These are phyloP conservation scores for Biscogniauxia sp. DNA, from an alignment of 2,329 filamentous ascomycete species.

Conservation along the genomic window DNA sequence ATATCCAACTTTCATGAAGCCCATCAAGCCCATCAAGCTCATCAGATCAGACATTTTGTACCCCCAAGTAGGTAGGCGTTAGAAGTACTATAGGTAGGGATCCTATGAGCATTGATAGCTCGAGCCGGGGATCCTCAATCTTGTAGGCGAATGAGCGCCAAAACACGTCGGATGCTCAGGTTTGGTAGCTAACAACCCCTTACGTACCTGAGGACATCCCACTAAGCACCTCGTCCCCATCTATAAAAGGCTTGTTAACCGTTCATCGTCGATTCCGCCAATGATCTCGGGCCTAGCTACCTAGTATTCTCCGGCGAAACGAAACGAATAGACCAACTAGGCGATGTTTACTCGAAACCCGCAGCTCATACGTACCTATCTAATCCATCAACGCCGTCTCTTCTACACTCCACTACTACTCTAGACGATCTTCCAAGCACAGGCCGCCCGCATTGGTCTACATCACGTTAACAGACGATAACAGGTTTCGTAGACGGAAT, in stretches of 20 bases:
- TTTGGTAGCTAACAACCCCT: not conserved
- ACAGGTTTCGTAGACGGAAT: not conserved
- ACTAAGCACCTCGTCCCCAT: not conserved
- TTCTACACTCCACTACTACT: too few relatives aligned
- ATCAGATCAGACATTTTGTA: too few relatives aligned
- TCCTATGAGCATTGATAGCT: too few relatives aligned
- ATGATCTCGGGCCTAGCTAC: not conserved
- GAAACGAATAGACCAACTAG: not conserved
- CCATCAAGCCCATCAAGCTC: not conserved
- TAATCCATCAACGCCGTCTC: too few relatives aligned
- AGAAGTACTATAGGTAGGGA: too few relatives aligned
- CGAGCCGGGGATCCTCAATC: too few relatives aligned
- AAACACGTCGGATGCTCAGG: too few relatives aligned
- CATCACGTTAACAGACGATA: not conserved
- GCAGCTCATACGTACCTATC: not conserved
- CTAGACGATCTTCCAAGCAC: not conserved
- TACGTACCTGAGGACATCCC: not conserved
- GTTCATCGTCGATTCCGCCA: not conserved
- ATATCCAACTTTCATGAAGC: not conserved
- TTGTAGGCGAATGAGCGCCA: too few relatives aligned
- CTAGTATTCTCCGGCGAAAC: not conserved
- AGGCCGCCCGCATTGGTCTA: not conserved
- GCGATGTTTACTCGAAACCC: not conserved
- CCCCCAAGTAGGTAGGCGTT: too few relatives aligned
- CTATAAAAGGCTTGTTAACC: not conserved